A percentile compares a stretch with the other conserved stretches of the same genome.
Conservation (phyloP, 202 grass and related monocot species). For the Bolboschoenoplectus hybrid region DNA sequence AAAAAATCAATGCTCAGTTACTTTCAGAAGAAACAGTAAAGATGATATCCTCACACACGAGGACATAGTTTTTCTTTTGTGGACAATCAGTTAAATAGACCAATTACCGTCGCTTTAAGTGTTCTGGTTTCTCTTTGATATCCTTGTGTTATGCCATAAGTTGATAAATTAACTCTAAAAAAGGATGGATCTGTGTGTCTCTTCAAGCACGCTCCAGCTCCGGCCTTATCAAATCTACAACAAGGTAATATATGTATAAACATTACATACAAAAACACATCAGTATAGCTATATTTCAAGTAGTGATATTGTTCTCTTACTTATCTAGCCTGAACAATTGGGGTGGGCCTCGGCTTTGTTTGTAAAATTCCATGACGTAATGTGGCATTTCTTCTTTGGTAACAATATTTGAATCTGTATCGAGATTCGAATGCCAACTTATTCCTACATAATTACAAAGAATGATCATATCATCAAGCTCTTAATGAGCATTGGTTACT, state of each 20-base stretch:
- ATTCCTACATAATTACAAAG: conserved; percentile 52
- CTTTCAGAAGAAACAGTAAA: not conserved
- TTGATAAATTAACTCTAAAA: conserved; percentile 58
- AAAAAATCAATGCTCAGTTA: conserved; percentile 37
- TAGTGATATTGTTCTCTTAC: conserved; percentile 45
- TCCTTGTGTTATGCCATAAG: conserved; percentile 47
- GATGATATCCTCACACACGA: not conserved
- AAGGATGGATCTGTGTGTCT: conserved; percentile 78
- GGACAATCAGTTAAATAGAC: conserved; percentile 23
- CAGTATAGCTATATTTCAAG: conserved; percentile 30
- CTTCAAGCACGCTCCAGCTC: conserved; percentile 84
- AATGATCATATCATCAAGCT: conserved; percentile 22
- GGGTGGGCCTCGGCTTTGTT: conserved; percentile 75
- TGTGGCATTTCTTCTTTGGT: conserved; percentile 64
- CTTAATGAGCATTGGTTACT: not conserved
- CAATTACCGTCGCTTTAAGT: conserved; percentile 66
- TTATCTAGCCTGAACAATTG: conserved; percentile 90
- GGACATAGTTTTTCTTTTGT: not conserved
- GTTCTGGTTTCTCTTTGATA: conserved; percentile 54
- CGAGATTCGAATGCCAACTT: conserved; percentile 62
- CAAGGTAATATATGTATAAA: conserved; percentile 31
- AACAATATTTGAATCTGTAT: conserved; percentile 59
- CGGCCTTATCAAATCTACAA: conserved; percentile 77
- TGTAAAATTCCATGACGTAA: conserved; percentile 82
- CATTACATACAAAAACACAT: conserved; percentile 25